Evolutionary conservation across 108 stramenopile genomes (phyloP).

Genomic region (Poteriospumella lacustris): DNA sequence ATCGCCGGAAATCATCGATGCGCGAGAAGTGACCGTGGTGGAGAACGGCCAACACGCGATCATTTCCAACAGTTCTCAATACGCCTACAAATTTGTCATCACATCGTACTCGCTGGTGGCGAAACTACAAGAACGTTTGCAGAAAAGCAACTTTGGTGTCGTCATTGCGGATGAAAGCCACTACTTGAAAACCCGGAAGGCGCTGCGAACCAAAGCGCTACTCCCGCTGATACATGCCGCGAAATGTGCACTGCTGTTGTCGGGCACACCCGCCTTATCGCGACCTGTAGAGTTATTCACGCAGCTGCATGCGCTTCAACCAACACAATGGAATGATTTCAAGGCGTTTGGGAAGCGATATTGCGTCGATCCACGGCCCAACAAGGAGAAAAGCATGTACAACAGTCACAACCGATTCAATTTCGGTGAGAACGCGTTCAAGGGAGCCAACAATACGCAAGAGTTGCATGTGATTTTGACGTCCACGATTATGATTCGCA

Average conservation of each 20-base stretch:
- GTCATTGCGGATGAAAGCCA: slow-evolving; percentile 77
- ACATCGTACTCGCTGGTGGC: slow-evolving; percentile 37
- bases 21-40: not conserved
- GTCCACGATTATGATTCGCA: slow-evolving; percentile 82
- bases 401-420: not conserved
- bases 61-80: not conserved
- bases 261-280: slow-evolving; percentile 92
- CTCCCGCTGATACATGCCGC: slow-evolving; percentile 71
- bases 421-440: not conserved
- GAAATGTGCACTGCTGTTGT: slow-evolving; percentile 70
- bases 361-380: slow-evolving; percentile 65
- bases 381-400: too few relatives aligned
- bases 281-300: slow-evolving; percentile 86
- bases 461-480: slow-evolving; percentile 85
- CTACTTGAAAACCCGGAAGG: slow-evolving; percentile 76
- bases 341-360: slow-evolving; percentile 64
- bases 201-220: slow-evolving; percentile 70
- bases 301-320: slow-evolving; percentile 74
- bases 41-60: not conserved
- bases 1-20: not conserved
- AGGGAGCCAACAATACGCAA: slow-evolving; percentile 41
- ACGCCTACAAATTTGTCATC: slow-evolving; percentile 41
- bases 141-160: not conserved
- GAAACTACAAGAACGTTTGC: not conserved
- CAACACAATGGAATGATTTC: slow-evolving; percentile 58